These are phyloP conservation scores for Claviceps digitariae DNA, from an alignment of 2,329 filamentous ascomycete genomes.

Conservation along the genomic window DNA sequence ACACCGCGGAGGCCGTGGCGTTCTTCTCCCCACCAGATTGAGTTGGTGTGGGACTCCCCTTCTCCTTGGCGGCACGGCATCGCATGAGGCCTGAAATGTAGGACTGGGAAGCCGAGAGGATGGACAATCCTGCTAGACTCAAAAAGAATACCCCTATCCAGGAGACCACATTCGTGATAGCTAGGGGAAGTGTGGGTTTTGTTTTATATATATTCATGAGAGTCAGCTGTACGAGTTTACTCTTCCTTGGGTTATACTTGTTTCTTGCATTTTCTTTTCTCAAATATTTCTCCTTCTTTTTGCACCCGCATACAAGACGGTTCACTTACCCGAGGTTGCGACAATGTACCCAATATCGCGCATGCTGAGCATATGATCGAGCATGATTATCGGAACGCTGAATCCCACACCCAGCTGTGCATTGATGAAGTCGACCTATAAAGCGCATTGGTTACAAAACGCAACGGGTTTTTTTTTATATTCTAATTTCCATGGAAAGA, in stretches of 20 bases:
- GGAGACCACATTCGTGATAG: slow-evolving; percentile 21
- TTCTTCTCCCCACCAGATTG: not conserved
- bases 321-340: slow-evolving; percentile 28
- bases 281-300: not conserved
- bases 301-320: no score
- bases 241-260: not conserved
- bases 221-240: not conserved
- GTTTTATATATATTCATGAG: slow-evolving; percentile 11
- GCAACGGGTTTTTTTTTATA: no score
- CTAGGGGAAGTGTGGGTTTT: slow-evolving; percentile 9
- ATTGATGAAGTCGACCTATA: slow-evolving; percentile 36
- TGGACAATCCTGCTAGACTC: slow-evolving; percentile 8
- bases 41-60: not conserved
- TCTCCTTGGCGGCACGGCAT: not conserved
- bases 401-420: slow-evolving; percentile 37
- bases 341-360: slow-evolving; percentile 28
- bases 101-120: not conserved
- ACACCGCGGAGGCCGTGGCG: not conserved
- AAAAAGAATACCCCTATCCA: slow-evolving; percentile 20
- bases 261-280: not conserved
- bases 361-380: slow-evolving; percentile 22
- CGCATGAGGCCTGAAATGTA: not conserved
- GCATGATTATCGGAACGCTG: slow-evolving; percentile 33
- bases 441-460: not conserved
- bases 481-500: no score